phyloP scores from a whole-genome alignment of 768 basidiomycete species.

The Lentinula lateritia region DNA sequence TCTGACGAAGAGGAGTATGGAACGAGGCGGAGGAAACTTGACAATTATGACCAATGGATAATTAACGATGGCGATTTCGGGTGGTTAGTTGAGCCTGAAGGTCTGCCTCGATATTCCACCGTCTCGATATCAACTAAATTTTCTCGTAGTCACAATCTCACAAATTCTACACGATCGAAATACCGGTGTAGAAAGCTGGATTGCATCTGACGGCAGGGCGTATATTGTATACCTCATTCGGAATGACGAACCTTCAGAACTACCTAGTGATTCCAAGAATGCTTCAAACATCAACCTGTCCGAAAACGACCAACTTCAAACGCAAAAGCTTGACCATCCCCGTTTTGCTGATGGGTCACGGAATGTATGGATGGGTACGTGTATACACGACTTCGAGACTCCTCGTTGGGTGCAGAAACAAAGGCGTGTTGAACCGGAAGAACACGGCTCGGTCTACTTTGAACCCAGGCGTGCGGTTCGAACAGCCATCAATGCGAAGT shows the following conservation, averaged over 20 bases:
- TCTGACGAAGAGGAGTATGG: slow-evolving; percentile 14
- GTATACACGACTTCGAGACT: slow-evolving; percentile 68
- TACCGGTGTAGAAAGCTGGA: slow-evolving; percentile 72
- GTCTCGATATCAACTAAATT: background rate
- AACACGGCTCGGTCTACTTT: slow-evolving; percentile 34
- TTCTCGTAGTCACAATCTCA: slow-evolving; percentile 48
- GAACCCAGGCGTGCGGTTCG: slow-evolving; percentile 63
- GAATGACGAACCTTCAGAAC: slow-evolving; percentile 17
- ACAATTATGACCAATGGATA: slow-evolving; percentile 65
- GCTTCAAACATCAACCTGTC: background rate
- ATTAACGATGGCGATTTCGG: slow-evolving; percentile 59
- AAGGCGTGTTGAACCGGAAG: slow-evolving; percentile 43
- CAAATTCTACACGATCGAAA: slow-evolving; percentile 55
- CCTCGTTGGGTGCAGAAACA: slow-evolving; percentile 81
- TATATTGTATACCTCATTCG: slow-evolving; percentile 71
- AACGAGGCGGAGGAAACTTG: slow-evolving; percentile 19
- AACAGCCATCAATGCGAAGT: slow-evolving; percentile 70
- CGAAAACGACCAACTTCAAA: slow-evolving; percentile 10
- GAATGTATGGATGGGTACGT: slow-evolving; percentile 66
- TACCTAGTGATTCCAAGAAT: background rate
- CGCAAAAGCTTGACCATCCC: slow-evolving; percentile 8
- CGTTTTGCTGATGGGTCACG: slow-evolving; percentile 9
- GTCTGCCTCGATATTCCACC: slow-evolving; percentile 25
- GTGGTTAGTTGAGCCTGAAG: slow-evolving; percentile 73
- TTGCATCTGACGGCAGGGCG: slow-evolving; percentile 78